Evolutionary conservation across 352 stramenopile genomes (phyloP).

Genomic region (Achlya hypogyna): DNA sequence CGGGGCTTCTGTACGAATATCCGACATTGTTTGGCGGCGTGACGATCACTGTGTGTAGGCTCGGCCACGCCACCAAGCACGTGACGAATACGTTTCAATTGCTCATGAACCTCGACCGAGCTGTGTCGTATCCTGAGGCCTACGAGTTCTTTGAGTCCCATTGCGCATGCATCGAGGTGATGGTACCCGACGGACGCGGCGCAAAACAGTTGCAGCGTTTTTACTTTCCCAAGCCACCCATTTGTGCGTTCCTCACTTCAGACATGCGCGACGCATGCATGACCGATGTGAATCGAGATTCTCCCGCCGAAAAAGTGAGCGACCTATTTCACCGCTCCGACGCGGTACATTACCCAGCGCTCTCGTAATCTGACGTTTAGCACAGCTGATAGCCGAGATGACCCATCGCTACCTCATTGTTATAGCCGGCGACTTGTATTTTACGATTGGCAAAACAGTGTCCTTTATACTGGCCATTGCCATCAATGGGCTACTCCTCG

Average conservation of each 20-base stretch:
- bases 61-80: neutral
- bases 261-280: constrained; percentile 13
- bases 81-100: neutral
- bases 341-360: neutral
- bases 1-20: too few relatives aligned
- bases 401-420: constrained; percentile 13
- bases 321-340: constrained; percentile 12
- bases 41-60: neutral
- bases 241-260: constrained; percentile 9
- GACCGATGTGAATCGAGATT: constrained; percentile 1
- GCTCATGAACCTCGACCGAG: neutral
- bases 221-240: constrained; percentile 13
- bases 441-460: constrained; percentile 1
- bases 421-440: neutral
- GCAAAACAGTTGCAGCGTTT: neutral
- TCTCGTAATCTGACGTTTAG: neutral
- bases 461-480: constrained; percentile 7
- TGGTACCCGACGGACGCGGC: neutral
- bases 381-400: constrained; percentile 11
- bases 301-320: neutral
- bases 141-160: constrained; percentile 1
- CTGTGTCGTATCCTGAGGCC: neutral
- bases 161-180: constrained; percentile 9
- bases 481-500: neutral
- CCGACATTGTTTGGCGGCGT: too few relatives aligned